Percentiles rank a stretch among this genome's conserved stretches.
Conservation (phyloP, 768 basidiomycete species). For the Boletus reticuloceps region DNA sequence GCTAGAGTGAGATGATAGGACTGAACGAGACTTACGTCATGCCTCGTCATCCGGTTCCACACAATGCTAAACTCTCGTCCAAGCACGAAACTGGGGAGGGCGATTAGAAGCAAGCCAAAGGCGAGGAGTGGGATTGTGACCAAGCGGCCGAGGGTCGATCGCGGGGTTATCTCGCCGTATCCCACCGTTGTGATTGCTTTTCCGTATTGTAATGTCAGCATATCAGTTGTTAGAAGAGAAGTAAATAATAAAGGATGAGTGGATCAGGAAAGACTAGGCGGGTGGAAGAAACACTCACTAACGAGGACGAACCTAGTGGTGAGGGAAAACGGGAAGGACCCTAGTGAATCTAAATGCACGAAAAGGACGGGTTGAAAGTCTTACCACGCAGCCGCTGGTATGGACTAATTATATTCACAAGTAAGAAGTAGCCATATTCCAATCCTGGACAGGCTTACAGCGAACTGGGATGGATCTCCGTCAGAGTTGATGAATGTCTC, state of each 20-base stretch:
- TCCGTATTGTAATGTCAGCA: neutral
- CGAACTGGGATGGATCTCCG: slow-evolving; percentile 79
- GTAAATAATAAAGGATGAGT: neutral
- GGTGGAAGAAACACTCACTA: slow-evolving; percentile 47
- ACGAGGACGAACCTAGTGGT: slow-evolving; percentile 64
- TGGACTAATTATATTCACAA: slow-evolving; percentile 40
- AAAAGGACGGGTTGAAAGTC: slow-evolving; percentile 18
- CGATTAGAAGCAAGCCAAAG: slow-evolving; percentile 86
- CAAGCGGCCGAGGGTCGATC: slow-evolving; percentile 82
- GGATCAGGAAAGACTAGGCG: neutral
- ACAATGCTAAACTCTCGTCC: slow-evolving; percentile 89
- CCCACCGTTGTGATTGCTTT: slow-evolving; percentile 86
- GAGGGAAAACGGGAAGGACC: neutral
- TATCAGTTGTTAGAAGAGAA: neutral
- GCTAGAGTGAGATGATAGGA: neutral
- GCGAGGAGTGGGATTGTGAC: slow-evolving; percentile 84
- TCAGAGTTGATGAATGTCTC: slow-evolving; percentile 83
- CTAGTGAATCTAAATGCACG: neutral
- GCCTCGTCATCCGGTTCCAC: slow-evolving; percentile 76
- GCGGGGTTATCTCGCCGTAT: slow-evolving; percentile 89
- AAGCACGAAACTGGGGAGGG: slow-evolving; percentile 87
- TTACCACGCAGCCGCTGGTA: slow-evolving; percentile 77
- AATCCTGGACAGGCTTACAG: slow-evolving; percentile 40
- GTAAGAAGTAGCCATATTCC: neutral
- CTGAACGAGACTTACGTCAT: slow-evolving; percentile 34